These are phyloP conservation scores for Pleurotus eryngii DNA, from an alignment of 768 basidiomycete genomes.

Conservation along the genomic window DNA sequence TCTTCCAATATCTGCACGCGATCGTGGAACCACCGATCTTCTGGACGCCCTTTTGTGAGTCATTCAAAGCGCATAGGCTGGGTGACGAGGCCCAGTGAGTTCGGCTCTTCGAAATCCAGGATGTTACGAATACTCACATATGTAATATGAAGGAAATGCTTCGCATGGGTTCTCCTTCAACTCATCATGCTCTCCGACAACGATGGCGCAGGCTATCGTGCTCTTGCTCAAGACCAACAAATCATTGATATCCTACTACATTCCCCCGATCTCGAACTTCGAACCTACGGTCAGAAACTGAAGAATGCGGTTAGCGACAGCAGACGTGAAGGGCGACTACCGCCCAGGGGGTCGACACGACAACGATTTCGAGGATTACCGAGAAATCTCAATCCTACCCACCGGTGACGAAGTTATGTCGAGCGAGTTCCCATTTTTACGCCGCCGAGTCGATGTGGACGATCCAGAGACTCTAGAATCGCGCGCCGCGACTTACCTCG, in stretches of 20 bases:
- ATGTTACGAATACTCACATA: neutral
- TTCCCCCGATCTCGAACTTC: slow-evolving; percentile 21
- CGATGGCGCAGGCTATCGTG: slow-evolving; percentile 31
- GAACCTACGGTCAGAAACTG: slow-evolving; percentile 33
- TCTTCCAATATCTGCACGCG: slow-evolving; percentile 33
- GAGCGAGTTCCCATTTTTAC: slow-evolving; percentile 43
- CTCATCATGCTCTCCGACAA: slow-evolving; percentile 39
- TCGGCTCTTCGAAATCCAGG: neutral
- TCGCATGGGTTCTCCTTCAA: slow-evolving; percentile 49
- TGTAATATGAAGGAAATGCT: slow-evolving; percentile 15
- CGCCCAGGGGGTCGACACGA: slow-evolving; percentile 67
- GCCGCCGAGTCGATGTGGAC: slow-evolving; percentile 39
- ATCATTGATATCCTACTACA: slow-evolving; percentile 25
- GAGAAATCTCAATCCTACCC: slow-evolving; percentile 59
- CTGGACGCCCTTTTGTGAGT: slow-evolving; percentile 36
- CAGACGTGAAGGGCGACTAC: slow-evolving; percentile 18
- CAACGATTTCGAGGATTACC: slow-evolving; percentile 63
- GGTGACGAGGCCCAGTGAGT: slow-evolving; percentile 27
- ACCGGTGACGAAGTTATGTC: slow-evolving; percentile 56
- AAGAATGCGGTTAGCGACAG: slow-evolving; percentile 27
- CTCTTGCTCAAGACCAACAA: slow-evolving; percentile 28
- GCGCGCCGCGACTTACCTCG: slow-evolving; percentile 48
- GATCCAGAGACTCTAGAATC: slow-evolving; percentile 33
- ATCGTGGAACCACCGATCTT: slow-evolving; percentile 52
- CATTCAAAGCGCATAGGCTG: slow-evolving; percentile 31